Evolutionary conservation across 139 green algal species (phyloP).

Genomic region (Chlamydomonas incerta): DNA sequence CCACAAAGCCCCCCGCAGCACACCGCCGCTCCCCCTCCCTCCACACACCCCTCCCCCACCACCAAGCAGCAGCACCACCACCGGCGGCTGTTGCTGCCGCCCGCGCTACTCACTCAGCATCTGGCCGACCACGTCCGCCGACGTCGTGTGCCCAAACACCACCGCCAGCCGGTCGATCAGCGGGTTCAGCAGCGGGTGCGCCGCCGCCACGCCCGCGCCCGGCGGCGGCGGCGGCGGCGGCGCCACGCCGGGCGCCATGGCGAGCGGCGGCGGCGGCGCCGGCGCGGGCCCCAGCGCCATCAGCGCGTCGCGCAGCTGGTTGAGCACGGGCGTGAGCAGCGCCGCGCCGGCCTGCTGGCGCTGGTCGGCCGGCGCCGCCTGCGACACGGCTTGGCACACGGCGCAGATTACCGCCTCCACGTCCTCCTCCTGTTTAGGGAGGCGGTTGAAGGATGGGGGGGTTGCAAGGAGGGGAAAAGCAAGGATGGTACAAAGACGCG

Average conservation of each 20-base stretch:
- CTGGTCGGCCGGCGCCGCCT: constrained; percentile 51
- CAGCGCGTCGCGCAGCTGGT: constrained; percentile 55
- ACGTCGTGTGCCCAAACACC: constrained; percentile 62
- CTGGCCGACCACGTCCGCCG: constrained; percentile 39
- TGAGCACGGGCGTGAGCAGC: constrained; percentile 66
- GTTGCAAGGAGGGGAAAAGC: too few species aligned
- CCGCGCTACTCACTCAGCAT: constrained; percentile 34
- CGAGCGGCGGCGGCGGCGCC: not conserved
- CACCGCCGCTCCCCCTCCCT: not conserved
- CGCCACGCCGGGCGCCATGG: not conserved
- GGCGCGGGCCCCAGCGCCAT: not conserved
- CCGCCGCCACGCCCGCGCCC: not conserved
- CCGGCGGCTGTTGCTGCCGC: too few species aligned
- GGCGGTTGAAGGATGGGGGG: too few species aligned
- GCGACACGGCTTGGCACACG: constrained; percentile 42
- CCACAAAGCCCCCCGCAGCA: too few species aligned
- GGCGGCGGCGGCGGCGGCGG: not conserved
- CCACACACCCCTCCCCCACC: not conserved
- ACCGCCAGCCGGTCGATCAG: constrained; percentile 75
- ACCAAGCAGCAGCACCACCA: too few species aligned
- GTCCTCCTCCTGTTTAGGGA: constrained; percentile 50
- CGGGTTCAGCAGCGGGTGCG: constrained; percentile 51
- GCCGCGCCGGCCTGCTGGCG: constrained; percentile 47
- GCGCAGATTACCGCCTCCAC: constrained; percentile 38
- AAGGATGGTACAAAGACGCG: too few species aligned